These are phyloP conservation scores for Phallus indusiatus DNA, from an alignment of 768 basidiomycete genomes.

Conservation along the genomic window DNA sequence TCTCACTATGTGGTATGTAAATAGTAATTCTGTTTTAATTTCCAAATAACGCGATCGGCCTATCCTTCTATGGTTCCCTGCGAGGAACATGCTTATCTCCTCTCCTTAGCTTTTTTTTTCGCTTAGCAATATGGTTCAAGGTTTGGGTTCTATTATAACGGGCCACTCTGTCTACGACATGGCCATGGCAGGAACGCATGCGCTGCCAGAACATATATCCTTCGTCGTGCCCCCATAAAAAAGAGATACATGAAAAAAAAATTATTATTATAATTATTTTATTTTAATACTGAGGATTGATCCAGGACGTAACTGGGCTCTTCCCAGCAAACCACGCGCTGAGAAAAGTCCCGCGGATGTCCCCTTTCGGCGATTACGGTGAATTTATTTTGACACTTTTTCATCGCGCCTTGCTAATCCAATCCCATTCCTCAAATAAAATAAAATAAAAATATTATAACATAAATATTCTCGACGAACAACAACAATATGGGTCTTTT, in stretches of 20 bases:
- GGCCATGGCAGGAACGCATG: too few relatives aligned
- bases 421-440: too few relatives aligned
- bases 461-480: too few relatives aligned
- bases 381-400: neutral
- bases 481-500: too few relatives aligned
- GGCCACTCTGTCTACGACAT: neutral
- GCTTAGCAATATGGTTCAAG: too few relatives aligned
- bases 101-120: too few relatives aligned
- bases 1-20: too few relatives aligned
- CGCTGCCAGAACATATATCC: neutral
- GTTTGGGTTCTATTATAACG: neutral
- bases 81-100: too few relatives aligned
- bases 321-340: neutral
- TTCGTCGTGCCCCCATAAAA: neutral
- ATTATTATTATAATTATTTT: neutral
- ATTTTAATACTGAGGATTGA: neutral
- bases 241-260: neutral
- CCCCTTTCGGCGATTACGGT: neutral
- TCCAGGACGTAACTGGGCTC: neutral
- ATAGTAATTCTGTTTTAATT: too few relatives aligned
- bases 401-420: too few relatives aligned
- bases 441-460: too few relatives aligned
- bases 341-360: neutral
- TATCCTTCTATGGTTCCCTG: neutral
- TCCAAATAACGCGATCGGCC: neutral